phyloP scores from a whole-genome alignment of 163 green algal species.

The Chlamydomonas reinhardtii region DNA sequence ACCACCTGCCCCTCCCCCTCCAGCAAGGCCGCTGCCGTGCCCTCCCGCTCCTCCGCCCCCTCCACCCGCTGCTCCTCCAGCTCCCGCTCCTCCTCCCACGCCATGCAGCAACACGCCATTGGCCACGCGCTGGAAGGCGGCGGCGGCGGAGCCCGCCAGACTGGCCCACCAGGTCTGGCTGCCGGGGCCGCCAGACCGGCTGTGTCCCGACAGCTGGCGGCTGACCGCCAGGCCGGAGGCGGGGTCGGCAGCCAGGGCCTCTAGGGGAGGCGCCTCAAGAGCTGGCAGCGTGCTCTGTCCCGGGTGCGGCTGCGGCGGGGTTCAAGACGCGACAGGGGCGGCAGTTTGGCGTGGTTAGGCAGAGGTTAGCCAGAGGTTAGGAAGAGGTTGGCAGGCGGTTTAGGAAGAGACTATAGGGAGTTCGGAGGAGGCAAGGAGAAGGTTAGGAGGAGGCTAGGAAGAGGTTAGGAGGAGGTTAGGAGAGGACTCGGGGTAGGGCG shows the following conservation, averaged over 20 bases:
- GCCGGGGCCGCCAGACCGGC: neutral
- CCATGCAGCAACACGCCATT: constrained; percentile 6
- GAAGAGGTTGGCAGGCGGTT: too few species aligned
- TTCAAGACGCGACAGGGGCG: too few species aligned
- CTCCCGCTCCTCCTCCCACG: neutral
- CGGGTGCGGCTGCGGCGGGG: neutral
- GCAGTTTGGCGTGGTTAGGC: too few species aligned
- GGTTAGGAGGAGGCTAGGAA: too few species aligned
- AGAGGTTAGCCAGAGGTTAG: too few species aligned
- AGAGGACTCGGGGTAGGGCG: too few species aligned
- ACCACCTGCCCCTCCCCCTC: neutral
- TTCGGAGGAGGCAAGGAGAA: too few species aligned
- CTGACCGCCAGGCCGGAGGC: constrained; percentile 29
- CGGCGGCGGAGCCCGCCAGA: constrained; percentile 37
- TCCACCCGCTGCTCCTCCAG: neutral
- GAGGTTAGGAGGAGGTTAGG: too few species aligned
- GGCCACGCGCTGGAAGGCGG: constrained; percentile 37
- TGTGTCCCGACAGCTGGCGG: neutral
- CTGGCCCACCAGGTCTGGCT: constrained; percentile 29
- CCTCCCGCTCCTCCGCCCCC: neutral
- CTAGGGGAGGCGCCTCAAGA: neutral
- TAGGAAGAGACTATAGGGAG: too few species aligned
- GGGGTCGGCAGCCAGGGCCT: neutral
- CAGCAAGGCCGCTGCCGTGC: neutral
- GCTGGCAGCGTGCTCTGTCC: neutral